Evolutionary conservation across 139 green algal species (phyloP), one percentile per base, ranked within the genome.

Genomic region (Monoraphidium neglectum): DNA sequence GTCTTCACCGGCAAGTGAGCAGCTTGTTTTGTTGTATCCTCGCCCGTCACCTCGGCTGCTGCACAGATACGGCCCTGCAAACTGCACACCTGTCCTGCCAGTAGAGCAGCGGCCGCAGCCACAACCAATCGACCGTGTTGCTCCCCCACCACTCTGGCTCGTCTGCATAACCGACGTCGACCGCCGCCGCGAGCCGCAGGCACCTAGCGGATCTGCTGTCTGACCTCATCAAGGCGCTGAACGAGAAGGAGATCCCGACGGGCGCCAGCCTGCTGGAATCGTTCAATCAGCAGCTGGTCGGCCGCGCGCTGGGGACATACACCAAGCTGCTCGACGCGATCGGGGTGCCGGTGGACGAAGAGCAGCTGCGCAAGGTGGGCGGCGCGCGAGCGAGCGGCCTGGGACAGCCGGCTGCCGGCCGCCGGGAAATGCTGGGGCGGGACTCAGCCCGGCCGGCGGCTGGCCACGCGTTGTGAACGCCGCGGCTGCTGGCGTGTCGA

Each of bases 341-440:
- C 74, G 37, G 35, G 30, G 77, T 95, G 66, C 91, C 91, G 4
- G 74, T 89, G 54, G 77, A 89, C 23, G 85, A 84, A 24, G 47
- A 47, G 3, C 32, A 53, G 5, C 71, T 95, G 51, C 60, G 28
- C 21, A 30, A 79, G 73, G 73, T 79, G 63, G 24, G 72, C 10
- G 57, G n/a, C 10, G 57, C 6, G n/a, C 6, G 6, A 13, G 28
- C 57, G 10, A 8, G 13, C 16, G 26, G 6, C 16, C 13, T 37
- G 8, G 18, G 51, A 18, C 18, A 60, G 18, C 18, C 18, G 51
- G 51, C 18, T 60, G 51, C 51, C 21, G 18, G 51, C 51, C 21
- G 18, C 8, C 8, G 26, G 28, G 57, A 8, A 30, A 10, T 8
- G 57, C 6, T 65, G 57, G 28, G 57, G 26, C n/a, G 6, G 57